Percentiles rank a stretch among this genome's conserved stretches.
These are phyloP conservation scores for Psilocybe azurescens DNA, from an alignment of 768 basidiomycete genomes.

Conservation along the genomic window DNA sequence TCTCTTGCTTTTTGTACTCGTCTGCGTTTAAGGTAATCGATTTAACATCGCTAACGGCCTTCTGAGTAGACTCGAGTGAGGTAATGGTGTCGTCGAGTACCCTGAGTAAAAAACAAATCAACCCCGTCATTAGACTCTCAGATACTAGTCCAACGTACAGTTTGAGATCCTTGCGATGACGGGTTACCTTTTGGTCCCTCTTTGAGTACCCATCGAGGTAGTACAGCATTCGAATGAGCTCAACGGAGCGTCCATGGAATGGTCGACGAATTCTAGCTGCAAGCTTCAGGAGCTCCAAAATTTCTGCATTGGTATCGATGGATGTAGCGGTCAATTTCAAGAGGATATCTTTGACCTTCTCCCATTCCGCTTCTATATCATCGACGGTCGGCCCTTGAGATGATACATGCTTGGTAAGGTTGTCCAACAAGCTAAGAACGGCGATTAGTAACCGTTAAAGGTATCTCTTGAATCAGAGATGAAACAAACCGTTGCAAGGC, in stretches of 20 bases:
- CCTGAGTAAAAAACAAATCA: background rate
- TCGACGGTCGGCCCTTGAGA: background rate
- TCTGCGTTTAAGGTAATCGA: background rate
- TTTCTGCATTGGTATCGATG: constrained; percentile 17
- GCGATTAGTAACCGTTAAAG: background rate
- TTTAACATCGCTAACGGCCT: constrained; percentile 14
- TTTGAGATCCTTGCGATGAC: constrained; percentile 9
- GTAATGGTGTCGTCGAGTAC: constrained; percentile 10
- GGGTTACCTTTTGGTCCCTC: background rate
- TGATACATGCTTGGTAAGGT: background rate
- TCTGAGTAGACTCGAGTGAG: constrained; percentile 5
- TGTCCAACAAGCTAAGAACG: constrained; percentile 3
- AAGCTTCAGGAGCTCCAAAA: constrained; percentile 22
- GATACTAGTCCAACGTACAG: background rate
- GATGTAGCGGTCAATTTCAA: constrained; percentile 8
- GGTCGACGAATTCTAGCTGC: constrained; percentile 25
- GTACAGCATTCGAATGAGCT: constrained; percentile 24
- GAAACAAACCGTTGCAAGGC: constrained; percentile 15
- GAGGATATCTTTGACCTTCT: constrained; percentile 12
- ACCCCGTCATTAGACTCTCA: background rate
- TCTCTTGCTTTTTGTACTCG: constrained; percentile 8
- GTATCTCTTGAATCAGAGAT: background rate
- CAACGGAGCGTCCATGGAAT: constrained; percentile 24
- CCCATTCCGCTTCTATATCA: constrained; percentile 16
- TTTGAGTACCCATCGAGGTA: constrained; percentile 18